A percentile compares a stretch with the other conserved stretches of the same genome.
Conservation (phyloP, 495 filamentous ascomycete species). For the Neurospora sp. region DNA sequence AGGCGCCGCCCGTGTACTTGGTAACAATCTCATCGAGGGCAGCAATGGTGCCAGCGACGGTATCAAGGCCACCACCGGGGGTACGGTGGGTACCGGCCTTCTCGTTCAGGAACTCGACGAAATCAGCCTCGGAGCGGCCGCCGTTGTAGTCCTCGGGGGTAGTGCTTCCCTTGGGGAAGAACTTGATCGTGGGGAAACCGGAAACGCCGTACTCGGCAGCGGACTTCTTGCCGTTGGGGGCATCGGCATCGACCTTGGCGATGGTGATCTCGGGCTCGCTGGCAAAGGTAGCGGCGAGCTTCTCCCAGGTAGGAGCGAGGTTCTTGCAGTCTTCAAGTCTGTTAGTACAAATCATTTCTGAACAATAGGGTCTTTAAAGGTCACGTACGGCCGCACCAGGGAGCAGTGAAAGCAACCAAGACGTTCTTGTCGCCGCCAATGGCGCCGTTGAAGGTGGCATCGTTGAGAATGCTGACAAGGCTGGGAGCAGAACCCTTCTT, state of each 20-base stretch:
- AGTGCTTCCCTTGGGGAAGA: slow-evolving; percentile 82
- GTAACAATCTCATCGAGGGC: slow-evolving; percentile 62
- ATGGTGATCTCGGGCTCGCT: slow-evolving; percentile 69
- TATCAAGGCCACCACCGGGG: slow-evolving; percentile 71
- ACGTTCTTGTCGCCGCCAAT: slow-evolving; percentile 85
- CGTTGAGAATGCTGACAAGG: slow-evolving; percentile 68
- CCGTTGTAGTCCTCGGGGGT: slow-evolving; percentile 63
- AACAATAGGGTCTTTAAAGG: neutral
- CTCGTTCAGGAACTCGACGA: slow-evolving; percentile 76
- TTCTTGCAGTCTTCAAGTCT: slow-evolving; percentile 78
- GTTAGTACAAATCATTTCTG: slow-evolving; percentile 16
- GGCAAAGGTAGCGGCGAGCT: slow-evolving; percentile 70
- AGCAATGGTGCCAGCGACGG: slow-evolving; percentile 71
- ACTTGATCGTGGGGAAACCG: slow-evolving; percentile 95
- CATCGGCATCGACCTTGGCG: slow-evolving; percentile 91
- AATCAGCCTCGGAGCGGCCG: slow-evolving; percentile 65
- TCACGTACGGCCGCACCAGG: slow-evolving; percentile 91
- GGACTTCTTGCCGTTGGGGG: slow-evolving; percentile 66
- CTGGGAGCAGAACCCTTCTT: slow-evolving; percentile 57
- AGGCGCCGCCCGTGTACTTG: slow-evolving; percentile 50
- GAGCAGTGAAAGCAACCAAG: slow-evolving; percentile 90
- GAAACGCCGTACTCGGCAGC: slow-evolving; percentile 68
- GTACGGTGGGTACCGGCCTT: slow-evolving; percentile 82
- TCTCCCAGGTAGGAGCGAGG: slow-evolving; percentile 86
- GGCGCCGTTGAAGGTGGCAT: slow-evolving; percentile 61